phyloP scores from a whole-genome alignment of 2,329 filamentous ascomycete genomes.

The Clonostachys byssicola region DNA sequence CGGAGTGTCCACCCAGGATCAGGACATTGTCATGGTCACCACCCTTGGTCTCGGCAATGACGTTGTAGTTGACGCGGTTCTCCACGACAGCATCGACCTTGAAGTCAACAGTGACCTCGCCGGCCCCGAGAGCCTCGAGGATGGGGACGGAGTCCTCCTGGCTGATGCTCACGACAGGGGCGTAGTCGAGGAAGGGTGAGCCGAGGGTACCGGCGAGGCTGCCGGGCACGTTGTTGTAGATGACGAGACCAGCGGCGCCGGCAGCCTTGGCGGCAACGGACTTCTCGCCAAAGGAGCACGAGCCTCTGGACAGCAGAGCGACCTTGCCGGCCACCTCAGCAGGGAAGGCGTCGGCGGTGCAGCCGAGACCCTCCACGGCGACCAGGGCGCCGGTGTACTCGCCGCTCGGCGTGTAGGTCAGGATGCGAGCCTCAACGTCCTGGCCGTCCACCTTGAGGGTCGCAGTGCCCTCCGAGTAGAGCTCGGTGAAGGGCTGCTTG shows the following conservation, averaged over 20 bases:
- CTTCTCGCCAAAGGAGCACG: constrained; percentile 56
- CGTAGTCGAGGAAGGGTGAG: constrained; percentile 34
- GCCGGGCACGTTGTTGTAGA: constrained; percentile 60
- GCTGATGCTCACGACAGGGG: constrained; percentile 48
- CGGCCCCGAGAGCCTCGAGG: constrained; percentile 18
- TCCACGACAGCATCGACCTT: constrained; percentile 43
- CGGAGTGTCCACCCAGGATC: constrained; percentile 40
- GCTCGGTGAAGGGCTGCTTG: constrained; percentile 38
- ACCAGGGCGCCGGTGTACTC: constrained; percentile 34
- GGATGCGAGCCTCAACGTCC: constrained; percentile 16
- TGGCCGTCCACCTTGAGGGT: constrained; percentile 20
- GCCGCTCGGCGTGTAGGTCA: constrained; percentile 48
- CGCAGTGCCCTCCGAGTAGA: constrained; percentile 23
- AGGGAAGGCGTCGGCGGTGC: constrained; percentile 47
- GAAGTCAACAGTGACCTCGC: constrained; percentile 23
- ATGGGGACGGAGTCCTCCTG: constrained; percentile 34
- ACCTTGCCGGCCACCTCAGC: constrained; percentile 46
- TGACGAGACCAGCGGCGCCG: constrained; percentile 50
- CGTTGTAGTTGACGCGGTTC: constrained; percentile 41
- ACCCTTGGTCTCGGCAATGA: constrained; percentile 42
- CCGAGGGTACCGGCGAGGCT: constrained; percentile 50
- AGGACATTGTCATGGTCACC: constrained; percentile 45
- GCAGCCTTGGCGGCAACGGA: constrained; percentile 48
- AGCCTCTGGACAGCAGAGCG: constrained; percentile 55
- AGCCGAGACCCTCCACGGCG: constrained; percentile 47